Base-by-base conservation (phyloP, 2,329 filamentous ascomycete species). In the Colletotrichum cereale region DNA sequence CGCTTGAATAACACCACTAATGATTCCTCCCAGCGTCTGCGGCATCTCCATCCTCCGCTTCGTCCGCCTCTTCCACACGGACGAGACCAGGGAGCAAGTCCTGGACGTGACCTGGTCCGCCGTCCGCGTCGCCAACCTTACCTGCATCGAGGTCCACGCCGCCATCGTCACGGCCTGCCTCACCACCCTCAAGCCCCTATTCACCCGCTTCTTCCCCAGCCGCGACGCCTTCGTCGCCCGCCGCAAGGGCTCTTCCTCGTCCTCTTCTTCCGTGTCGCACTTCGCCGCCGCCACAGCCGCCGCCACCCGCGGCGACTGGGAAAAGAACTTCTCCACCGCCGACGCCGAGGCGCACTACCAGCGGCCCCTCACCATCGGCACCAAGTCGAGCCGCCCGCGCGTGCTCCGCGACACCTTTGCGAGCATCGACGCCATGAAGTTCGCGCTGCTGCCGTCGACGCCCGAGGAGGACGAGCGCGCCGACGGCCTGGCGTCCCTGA, bases 171-270 rank as follows among this genome's bases (percentile, higher is more conserved):
- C 80, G 67, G 80, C 81, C 47, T 81, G 78, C 73, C 76, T 81
- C 52, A 80, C 81, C 66, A 82, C 80, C 8, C 76, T 83, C 14
- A 83, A 82, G 57, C 82, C 81, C 1, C 76, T 82, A 18, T 74
- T 81, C 38, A 81, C 82, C 40, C 82, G 78, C 42, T 75, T 79
- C 62, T 82, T 83, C 8, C 73, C 73, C 21, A 36, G 18, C n/a
- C 58, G 73, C 55, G 52, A 44, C 31, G 11, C 66, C 48, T 24
- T 53, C 44, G 12, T 26, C n/a, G 21, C 60, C n/a, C 44, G 42
- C n/a, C 40, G 44, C 42, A 38, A 48, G 29, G 63, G 56, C 40
- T 40, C 57, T 12, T 58, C 47, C 26, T 40, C 26, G 26, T 31
- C 58, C 1, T 38, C 56, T 0, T 55, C 68, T n/a, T 58, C 61